Base-by-base conservation (phyloP, 768 basidiomycete genomes). In the Sarcodon sp. region DNA sequence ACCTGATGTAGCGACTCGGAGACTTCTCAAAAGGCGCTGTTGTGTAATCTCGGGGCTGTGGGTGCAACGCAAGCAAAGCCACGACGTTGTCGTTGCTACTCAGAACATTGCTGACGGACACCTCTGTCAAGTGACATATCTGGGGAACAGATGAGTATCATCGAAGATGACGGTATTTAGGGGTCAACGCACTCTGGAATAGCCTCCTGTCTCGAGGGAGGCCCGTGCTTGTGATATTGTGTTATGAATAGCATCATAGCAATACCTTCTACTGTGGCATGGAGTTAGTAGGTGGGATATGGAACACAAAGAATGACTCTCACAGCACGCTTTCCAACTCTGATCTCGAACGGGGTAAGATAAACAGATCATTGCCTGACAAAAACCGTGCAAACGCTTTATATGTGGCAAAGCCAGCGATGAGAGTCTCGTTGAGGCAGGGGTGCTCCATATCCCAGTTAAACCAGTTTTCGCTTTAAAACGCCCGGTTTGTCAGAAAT, bases 211-310 rank as follows among this genome's bases (percentile, higher is more conserved):
- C 51, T 78, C 72, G 12, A 87, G 66, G 13, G 76, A 66, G 15
- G 77, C 75, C 41, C 79, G 79, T 55, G 82, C 79, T 50, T 72
- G 73, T 13, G 87, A 69, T 57, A 89, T 85, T 7, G 77, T 75
- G 57, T 88, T 89, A 61, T 89, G 87, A 47, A 89, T 85, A 9
- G 79, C 76, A 53, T 88, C 86, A 56, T 84, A 79, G 0, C 82
- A 75, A 57, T 88, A 88, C 58, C 85, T 71, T 48, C 79, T 72
- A 50, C 86, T 88, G 59, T 33, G 16, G 15, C 39, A 11, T 10
- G 18, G 6, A 43, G 45, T 35, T 33, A 15, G 27, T 50, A 32
- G 43, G 44, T 13, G 39, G n/a, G 10, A 34, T 15, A 18, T 21
- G 45, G 18, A 15, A n/a, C 47, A 21, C 31, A 15, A 43, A 33